Percentiles rank a stretch among this genome's conserved stretches.
These are phyloP conservation scores for Globomyces pollinis-pini DNA, from an alignment of 192 early-diverging fungal genomes.

Conservation along the genomic window DNA sequence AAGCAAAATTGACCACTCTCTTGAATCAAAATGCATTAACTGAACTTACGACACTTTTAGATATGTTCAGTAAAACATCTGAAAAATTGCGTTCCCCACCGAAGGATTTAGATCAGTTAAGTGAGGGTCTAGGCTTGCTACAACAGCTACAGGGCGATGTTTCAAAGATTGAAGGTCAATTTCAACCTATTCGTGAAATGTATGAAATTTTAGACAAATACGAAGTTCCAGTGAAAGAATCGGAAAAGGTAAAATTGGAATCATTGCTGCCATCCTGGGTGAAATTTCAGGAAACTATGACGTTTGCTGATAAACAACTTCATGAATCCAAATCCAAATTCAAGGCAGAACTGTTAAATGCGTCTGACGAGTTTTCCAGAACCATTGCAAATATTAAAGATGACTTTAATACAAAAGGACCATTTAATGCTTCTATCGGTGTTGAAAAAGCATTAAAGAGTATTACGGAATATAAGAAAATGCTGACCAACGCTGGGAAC, in stretches of 20 bases:
- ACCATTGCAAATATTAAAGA: conserved; percentile 31
- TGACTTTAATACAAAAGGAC: conserved; percentile 45
- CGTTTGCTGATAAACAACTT: conserved; percentile 40
- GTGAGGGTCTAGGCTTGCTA: conserved; percentile 42
- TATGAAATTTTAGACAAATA: conserved; percentile 58
- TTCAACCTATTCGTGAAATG: conserved; percentile 50
- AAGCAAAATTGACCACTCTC: conserved; percentile 53
- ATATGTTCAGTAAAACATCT: conserved; percentile 47
- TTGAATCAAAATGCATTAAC: conserved; percentile 51
- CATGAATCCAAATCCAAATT: conserved; percentile 54
- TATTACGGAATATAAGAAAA: conserved; percentile 37
- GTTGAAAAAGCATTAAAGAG: conserved; percentile 46
- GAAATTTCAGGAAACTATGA: conserved; percentile 38
- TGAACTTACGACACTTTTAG: conserved; percentile 43
- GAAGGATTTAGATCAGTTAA: conserved; percentile 48
- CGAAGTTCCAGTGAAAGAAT: conserved; percentile 52
- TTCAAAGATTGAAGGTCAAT: conserved; percentile 44
- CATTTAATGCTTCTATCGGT: conserved; percentile 36
- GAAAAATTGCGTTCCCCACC: conserved; percentile 43
- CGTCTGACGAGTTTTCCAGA: conserved; percentile 47
- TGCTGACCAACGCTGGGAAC: conserved; percentile 27
- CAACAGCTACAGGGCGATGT: conserved; percentile 41
- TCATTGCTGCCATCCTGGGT: conserved; percentile 35
- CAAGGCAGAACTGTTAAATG: conserved; percentile 39
- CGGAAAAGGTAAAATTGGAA: conserved; percentile 42